Evolutionary conservation across 2,329 filamentous ascomycete genomes (phyloP).

Genomic region (Penicillium sp.): DNA sequence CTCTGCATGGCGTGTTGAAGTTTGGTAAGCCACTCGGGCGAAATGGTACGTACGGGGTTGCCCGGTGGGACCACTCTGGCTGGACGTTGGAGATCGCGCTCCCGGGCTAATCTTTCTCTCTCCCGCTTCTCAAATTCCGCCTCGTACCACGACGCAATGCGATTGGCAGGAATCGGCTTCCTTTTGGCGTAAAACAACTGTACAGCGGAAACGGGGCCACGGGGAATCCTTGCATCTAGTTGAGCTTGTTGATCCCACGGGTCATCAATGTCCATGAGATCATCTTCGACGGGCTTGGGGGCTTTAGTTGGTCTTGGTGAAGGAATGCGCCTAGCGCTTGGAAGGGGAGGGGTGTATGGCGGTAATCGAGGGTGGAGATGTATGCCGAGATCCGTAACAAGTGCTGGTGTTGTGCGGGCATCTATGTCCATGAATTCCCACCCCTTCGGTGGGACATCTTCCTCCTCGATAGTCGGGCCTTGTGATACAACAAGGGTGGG

Average conservation of each 20-base stretch:
- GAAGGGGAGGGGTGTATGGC: background rate
- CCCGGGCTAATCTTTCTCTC: slow-evolving; percentile 22
- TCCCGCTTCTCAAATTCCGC: slow-evolving; percentile 29
- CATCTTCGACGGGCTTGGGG: slow-evolving; percentile 2
- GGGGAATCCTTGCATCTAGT: slow-evolving; percentile 14
- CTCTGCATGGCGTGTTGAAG: slow-evolving; percentile 32
- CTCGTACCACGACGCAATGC: slow-evolving; percentile 31
- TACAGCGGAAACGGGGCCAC: slow-evolving; percentile 34
- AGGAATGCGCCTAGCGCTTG: slow-evolving; percentile 2
- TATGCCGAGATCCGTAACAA: slow-evolving; percentile 18
- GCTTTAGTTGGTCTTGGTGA: slow-evolving; percentile 2
- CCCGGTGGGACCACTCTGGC: slow-evolving; percentile 26
- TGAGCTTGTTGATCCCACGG: slow-evolving; percentile 22
- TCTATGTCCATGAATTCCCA: slow-evolving; percentile 12
- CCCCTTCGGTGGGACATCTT: slow-evolving; percentile 4
- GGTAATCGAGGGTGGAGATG: slow-evolving; percentile 16
- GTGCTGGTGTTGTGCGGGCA: slow-evolving; percentile 6
- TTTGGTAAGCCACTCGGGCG: slow-evolving; percentile 36
- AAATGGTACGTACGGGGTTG: slow-evolving; percentile 36
- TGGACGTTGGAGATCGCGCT: slow-evolving; percentile 17
- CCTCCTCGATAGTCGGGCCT: background rate
- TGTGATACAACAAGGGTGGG: slow-evolving; percentile 12
- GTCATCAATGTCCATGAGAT: slow-evolving; percentile 14
- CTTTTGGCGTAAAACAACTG: slow-evolving; percentile 24
- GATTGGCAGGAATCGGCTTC: slow-evolving; percentile 27